Evolutionary conservation across 208 protist genomes (phyloP), one percentile per base, ranked within the genome.

Genomic region (Naegleria lovaniensis): DNA sequence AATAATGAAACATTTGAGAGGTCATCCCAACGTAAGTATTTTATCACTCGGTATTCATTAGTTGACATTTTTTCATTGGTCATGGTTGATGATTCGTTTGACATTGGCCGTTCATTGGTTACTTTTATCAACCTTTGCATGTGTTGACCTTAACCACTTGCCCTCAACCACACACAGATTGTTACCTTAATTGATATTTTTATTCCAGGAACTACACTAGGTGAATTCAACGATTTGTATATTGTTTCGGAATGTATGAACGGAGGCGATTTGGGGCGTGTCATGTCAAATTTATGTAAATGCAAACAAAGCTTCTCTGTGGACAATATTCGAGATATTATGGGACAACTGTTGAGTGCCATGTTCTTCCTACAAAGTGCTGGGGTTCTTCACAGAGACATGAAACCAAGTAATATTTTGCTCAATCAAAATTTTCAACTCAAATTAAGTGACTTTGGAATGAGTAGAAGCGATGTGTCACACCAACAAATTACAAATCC

Each of bases 371-470:
- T 95, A 90, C 95, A 97, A 41, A 87, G 93, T 83, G 95, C 95
- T 91, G 95, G 95, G 36, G 94, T 98, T 0, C 96, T 97, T 22
- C 97, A 98, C 93, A 94, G 96, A n/a, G 97, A 98, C 92, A 91
- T 98, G 83, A 98, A 98, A 93, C 96, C 96, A 7, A 96, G 98
- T 91, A 98, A 98, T 92, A 95, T 98, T 33, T 94, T 98, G 19
- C 93, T 98, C 75, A 95, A 93, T 7, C 16, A 79, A 9, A 79
- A 29, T 9, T 36, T 79, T 13, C 67, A 79, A 36, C 6, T 79
- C 9, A 79, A 79, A 79, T 79, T 79, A 9, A 36, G 67, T 33
- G 67, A 79, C 36, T 79, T 79, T 79, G 67, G 67, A 36, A 36
- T 79, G 29, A 79, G 67, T 79, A 79, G 29, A 9, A 29, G n/a